Percentiles rank a stretch among this genome's conserved stretches.
phyloP scores from a whole-genome alignment of 2,329 filamentous ascomycete species.

The Aspergillus sergii region DNA sequence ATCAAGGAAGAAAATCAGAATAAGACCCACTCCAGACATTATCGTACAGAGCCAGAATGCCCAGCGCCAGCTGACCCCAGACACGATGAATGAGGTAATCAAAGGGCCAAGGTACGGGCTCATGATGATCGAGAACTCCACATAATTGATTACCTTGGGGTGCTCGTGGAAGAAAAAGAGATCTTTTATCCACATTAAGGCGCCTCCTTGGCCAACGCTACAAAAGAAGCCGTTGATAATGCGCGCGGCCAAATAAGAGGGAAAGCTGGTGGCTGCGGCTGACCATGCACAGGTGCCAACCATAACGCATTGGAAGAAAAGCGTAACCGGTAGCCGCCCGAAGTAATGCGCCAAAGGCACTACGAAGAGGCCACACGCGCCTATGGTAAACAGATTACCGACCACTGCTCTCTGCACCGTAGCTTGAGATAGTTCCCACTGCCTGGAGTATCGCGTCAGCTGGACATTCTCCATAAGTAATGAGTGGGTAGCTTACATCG shows the following conservation, averaged over 20 bases:
- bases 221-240: conserved; percentile 54
- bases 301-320: conserved; percentile 30
- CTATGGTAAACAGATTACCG: conserved; percentile 57
- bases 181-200: conserved; percentile 59
- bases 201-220: conserved; percentile 41
- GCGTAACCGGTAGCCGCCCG: conserved; percentile 46
- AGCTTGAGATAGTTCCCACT: conserved; percentile 54
- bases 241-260: conserved; percentile 53
- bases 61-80: conserved; percentile 37
- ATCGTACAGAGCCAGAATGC: conserved; percentile 31
- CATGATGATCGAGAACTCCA: conserved; percentile 44
- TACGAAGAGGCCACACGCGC: conserved; percentile 42
- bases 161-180: conserved; percentile 64
- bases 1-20: conserved; percentile 26
- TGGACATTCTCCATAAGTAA: neutral
- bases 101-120: conserved; percentile 44
- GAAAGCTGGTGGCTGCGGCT: conserved; percentile 47
- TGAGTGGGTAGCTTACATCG: conserved; percentile 32
- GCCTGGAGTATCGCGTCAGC: conserved; percentile 23
- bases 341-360: conserved; percentile 48
- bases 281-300: conserved; percentile 43
- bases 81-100: conserved; percentile 54
- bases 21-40: conserved; percentile 25
- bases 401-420: conserved; percentile 56
- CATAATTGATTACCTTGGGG: conserved; percentile 37